Percentiles rank a stretch among this genome's conserved stretches.
phyloP scores from a whole-genome alignment of 2,329 filamentous ascomycete species.

The Diaporthe citri region DNA sequence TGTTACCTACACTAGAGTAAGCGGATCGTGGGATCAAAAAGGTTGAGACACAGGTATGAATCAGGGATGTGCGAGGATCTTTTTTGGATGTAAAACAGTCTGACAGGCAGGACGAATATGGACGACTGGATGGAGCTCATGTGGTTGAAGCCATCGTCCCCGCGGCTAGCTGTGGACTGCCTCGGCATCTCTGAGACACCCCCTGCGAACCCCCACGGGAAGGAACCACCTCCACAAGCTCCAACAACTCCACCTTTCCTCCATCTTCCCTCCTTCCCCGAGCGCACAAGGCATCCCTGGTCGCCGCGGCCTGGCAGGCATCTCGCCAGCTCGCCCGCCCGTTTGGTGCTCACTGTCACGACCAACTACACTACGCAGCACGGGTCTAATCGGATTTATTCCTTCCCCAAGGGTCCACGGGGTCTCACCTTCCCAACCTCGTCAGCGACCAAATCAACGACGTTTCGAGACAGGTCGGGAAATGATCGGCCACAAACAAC shows the following conservation, averaged over 20 bases:
- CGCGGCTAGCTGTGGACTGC: constrained; percentile 25
- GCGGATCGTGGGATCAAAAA: constrained; percentile 22
- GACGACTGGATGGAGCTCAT: neutral
- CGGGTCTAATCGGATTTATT: constrained; percentile 29
- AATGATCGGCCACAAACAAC: constrained; percentile 26
- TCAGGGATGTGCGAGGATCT: constrained; percentile 7
- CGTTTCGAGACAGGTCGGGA: constrained; percentile 25
- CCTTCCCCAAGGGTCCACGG: constrained; percentile 28
- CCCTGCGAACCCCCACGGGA: constrained; percentile 18
- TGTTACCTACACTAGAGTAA: constrained; percentile 21
- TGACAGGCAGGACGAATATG: constrained; percentile 22
- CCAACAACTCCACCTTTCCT: neutral
- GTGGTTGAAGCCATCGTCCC: constrained; percentile 30
- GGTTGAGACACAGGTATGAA: constrained; percentile 10
- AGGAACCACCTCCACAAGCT: neutral
- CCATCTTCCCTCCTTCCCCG: neutral
- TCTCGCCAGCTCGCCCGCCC: neutral
- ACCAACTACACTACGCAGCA: neutral
- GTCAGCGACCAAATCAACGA: constrained; percentile 21
- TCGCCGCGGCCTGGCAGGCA: constrained; percentile 11
- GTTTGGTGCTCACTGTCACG: neutral
- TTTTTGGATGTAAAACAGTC: constrained; percentile 25
- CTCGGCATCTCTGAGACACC: constrained; percentile 30
- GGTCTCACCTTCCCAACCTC: constrained; percentile 36
- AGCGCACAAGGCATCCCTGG: constrained; percentile 10